Base-by-base conservation (phyloP, 2,329 filamentous ascomycete species). In the Neofusicoccum kwambonambiense region DNA sequence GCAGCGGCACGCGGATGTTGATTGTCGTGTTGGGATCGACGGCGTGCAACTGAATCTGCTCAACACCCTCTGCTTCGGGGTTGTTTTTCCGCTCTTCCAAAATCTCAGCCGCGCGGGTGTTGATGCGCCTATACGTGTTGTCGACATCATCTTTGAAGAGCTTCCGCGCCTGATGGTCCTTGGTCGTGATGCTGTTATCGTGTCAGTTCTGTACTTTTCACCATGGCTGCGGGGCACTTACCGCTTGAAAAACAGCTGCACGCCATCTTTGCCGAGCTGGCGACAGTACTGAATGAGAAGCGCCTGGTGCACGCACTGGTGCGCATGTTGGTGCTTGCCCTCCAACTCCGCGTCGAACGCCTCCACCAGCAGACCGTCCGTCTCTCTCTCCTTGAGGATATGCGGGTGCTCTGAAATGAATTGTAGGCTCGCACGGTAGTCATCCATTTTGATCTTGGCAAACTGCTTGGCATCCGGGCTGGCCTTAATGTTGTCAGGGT, bases 11-110 rank as follows among this genome's bases (percentile, higher is more conserved):
- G 63, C 81, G 86, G 77, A 98, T 97, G 75, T 91, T 91, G 76
- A 99, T 97, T 67, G 91, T 89, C 3, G 94, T 65, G 54, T 90
- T 90, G 0, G 94, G 94, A 76, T 97, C 93, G 11, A 99, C 93
- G 13, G 95, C 94, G 75, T 99, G 95, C 52, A 99, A 85, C 79
- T 99, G 96, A 70, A 99, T 99, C 78, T 97, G 94, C 81, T 99
- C 95, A 9, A 96, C 90, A 19, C 90, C 92, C 27, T 84, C 86
- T 1, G 79, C 79, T 19, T 82, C 82, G 5, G 80, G 83, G 50
- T 83, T 77, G 52, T 76, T 72, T 2, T 73, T 75, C n/a, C 82
- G 78, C 70, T 90, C 83, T 68, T 86, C 86, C 45, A 82, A 83
- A 68, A 97, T 89, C 77, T 96, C 91, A 6, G 85, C 83, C 1